Conservation (phyloP, 306 rosid genomes). For the Quercus berberidifolia region DNA sequence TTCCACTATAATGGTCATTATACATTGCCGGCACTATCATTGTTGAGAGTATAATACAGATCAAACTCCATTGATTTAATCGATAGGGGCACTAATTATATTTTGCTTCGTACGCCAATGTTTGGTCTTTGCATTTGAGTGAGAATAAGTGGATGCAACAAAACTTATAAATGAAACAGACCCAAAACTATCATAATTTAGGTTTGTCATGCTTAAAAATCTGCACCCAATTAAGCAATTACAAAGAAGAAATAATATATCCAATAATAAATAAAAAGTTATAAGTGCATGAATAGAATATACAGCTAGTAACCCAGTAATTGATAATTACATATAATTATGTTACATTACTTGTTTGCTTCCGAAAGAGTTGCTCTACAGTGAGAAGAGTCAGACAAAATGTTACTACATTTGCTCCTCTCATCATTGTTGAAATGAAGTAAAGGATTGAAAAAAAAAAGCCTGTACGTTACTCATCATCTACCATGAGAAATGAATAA, state of each 20-base stretch:
- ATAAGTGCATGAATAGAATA: conserved; percentile 12
- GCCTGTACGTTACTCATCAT: neutral
- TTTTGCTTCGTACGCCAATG: conserved; percentile 5
- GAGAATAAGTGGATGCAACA: conserved; percentile 12
- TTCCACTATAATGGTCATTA: neutral
- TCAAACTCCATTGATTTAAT: conserved; percentile 6
- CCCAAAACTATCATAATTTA: conserved; percentile 7
- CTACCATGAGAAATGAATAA: neutral
- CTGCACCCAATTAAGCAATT: neutral
- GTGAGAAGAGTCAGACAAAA: neutral
- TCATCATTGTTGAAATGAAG: conserved; percentile 1
- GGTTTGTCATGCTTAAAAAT: conserved; percentile 12
- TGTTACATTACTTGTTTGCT: too few relatives aligned
- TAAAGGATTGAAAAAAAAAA: neutral
- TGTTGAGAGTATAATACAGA: conserved; percentile 21
- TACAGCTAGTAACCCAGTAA: neutral
- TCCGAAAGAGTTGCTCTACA: too few relatives aligned
- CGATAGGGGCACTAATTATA: neutral
- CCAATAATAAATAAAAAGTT: neutral
- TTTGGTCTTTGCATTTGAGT: neutral
- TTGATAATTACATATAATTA: too few relatives aligned
- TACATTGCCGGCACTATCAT: conserved; percentile 12
- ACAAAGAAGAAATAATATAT: neutral
- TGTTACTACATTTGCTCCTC: neutral
- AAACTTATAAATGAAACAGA: conserved; percentile 1